Evolutionary conservation across 306 rosid species (phyloP), one percentile per base, ranked within the genome.

Genomic region (Carpinus viminea): DNA sequence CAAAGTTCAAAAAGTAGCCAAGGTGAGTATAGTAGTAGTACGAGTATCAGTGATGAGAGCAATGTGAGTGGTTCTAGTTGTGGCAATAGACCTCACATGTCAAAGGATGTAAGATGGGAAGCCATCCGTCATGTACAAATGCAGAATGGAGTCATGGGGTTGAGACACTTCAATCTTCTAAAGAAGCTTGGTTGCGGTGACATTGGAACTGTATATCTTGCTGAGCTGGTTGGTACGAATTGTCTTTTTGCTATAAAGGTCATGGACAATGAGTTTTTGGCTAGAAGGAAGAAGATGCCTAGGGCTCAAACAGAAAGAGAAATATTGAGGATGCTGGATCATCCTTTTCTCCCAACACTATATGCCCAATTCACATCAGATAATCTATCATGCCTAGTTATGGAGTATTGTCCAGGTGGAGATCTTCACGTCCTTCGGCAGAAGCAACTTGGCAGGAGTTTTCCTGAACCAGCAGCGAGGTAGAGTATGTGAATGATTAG

Each of bases 331-430:
- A 93, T 90, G 91, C 89, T 95, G 72, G 99, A 95, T 80, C 99
- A 95, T 85, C 99, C 99, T 51, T 95, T 95, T 82, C 98, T 95
- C 78, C 99, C 99, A 7, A 95, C 99, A 48, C 80, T 95, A 41
- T 95, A 90, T 89, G 85, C 90, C 38, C 98, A 95, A 73, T 95
- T 95, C 68, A 89, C 98, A 46, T 87, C 98, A 57, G 98, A 93
- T 87, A 95, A 93, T 82, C 83, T 95, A 74, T 91, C 99, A n/a
- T 95, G 99, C 80, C 87, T 95, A 71, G 91, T 93, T 80, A 95
- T 91, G 99, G 99, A 95, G 87, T 93, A 87, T 84, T 95, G 99
- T 84, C 99, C 99, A 66, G 99, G 99, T 12, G 99, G 99, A 80
- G 99, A 95, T 87, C 99, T 95, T 79, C 99, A 95, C 76, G 99